Percentiles rank a stretch among this genome's conserved stretches.
phyloP scores from a whole-genome alignment of 208 protist species.

The Acanthamoeba royreba region DNA sequence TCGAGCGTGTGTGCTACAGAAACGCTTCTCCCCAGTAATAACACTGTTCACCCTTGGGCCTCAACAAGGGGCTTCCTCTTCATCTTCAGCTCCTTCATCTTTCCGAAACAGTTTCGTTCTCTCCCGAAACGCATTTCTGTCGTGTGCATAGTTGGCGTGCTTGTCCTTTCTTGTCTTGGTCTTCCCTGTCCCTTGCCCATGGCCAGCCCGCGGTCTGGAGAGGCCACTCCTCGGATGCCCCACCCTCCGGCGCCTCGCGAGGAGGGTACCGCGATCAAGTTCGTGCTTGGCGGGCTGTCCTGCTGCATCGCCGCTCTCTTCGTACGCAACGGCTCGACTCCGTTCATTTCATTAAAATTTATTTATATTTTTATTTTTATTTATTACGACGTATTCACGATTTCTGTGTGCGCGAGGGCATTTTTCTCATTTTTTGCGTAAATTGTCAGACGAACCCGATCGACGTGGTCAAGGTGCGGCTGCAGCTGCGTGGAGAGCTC shows the following conservation, averaged over 20 bases:
- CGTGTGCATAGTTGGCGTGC: no score
- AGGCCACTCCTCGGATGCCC: not conserved
- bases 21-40: not conserved
- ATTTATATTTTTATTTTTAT: not conserved
- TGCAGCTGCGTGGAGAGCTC: slow-evolving; percentile 25
- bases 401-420: not conserved
- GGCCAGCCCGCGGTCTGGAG: no score
- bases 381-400: not conserved
- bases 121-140: no score
- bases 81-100: no score
- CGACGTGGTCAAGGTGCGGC: not conserved
- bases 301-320: not conserved
- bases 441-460: not conserved
- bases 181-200: no score
- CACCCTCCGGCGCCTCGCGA: not conserved
- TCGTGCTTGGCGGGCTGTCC: not conserved
- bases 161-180: no score
- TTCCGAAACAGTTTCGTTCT: no score
- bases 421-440: not conserved
- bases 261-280: not conserved
- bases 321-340: not conserved
- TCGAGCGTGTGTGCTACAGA: slow-evolving; percentile 57
- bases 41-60: not conserved
- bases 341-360: not conserved
- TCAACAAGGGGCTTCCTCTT: no score